Percentiles rank a stretch among this genome's conserved stretches.
Evolutionary conservation across 805 yeast genomes (phyloP).

Genomic region (Kodamaea nitidulidarum): DNA sequence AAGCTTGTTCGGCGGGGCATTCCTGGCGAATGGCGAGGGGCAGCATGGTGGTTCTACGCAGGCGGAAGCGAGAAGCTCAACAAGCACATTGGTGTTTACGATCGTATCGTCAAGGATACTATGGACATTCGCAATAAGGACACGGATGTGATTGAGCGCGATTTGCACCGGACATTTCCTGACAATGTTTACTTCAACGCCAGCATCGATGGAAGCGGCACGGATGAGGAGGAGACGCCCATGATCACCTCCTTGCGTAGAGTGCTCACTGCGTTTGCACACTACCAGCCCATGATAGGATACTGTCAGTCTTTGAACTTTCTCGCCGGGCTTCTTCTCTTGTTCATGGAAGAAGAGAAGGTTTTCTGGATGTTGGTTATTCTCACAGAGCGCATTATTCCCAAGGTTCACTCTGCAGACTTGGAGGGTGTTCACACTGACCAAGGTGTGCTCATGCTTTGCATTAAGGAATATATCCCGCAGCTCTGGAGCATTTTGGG

Average conservation of each 20-base stretch:
- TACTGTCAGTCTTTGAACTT: constrained; percentile 95
- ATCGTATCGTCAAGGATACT: constrained; percentile 59
- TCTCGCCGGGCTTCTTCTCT: constrained; percentile 77
- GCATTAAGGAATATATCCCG: constrained; percentile 80
- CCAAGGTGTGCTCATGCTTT: constrained; percentile 89
- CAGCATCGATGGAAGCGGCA: constrained; percentile 12
- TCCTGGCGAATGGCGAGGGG: constrained; percentile 96
- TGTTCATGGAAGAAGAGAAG: constrained; percentile 85
- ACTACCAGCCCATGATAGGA: constrained; percentile 84
- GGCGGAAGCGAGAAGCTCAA: constrained; percentile 72
- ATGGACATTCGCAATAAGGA: constrained; percentile 57
- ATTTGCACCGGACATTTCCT: constrained; percentile 90
- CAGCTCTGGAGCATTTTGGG: constrained; percentile 62
- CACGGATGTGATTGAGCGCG: constrained; percentile 91
- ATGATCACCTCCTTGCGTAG: constrained; percentile 71
- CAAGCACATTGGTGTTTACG: constrained; percentile 72
- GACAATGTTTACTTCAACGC: constrained; percentile 79
- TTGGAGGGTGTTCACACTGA: constrained; percentile 93
- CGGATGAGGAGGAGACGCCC: constrained; percentile 46
- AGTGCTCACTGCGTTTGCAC: constrained; percentile 78
- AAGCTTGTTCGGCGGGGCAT: constrained; percentile 86
- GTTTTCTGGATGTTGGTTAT: constrained; percentile 96
- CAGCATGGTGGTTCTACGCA: constrained; percentile 95
- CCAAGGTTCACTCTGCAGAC: constrained; percentile 86
- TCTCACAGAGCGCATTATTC: constrained; percentile 77